Evolutionary conservation across 805 yeast species (phyloP).

Genomic region (Jamesozyma lodderae): DNA sequence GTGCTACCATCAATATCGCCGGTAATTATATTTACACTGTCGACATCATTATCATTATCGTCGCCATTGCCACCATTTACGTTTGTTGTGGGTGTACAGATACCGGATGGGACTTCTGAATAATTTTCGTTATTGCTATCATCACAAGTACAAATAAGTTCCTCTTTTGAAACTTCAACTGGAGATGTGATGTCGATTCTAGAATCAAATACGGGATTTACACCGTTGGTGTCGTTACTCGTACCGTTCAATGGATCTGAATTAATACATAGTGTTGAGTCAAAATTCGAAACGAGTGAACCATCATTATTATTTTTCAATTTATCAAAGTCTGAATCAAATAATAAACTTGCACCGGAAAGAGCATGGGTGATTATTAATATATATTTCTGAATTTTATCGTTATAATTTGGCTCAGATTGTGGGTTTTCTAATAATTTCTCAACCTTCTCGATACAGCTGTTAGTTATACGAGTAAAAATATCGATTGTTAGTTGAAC

Average conservation of each 20-base stretch:
- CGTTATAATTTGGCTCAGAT: conserved; percentile 32
- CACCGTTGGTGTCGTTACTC: no score
- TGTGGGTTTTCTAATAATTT: conserved; percentile 19
- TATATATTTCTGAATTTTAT: conserved; percentile 48
- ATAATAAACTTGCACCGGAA: conserved; percentile 62
- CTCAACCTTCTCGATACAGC: conserved; percentile 37
- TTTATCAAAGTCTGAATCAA: conserved; percentile 60
- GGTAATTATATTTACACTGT: background rate
- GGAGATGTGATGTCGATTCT: background rate
- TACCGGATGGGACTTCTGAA: conserved; percentile 34
- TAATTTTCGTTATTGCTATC: conserved; percentile 33
- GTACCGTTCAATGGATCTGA: no score
- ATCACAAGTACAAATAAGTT: conserved; percentile 15
- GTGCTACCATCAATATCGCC: background rate
- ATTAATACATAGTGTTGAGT: background rate
- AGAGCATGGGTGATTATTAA: conserved; percentile 50
- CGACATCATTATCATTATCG: conserved; percentile 49
- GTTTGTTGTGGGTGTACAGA: conserved; percentile 30
- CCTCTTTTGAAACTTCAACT: background rate
- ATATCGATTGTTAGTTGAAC: conserved; percentile 52
- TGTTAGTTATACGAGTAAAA: conserved; percentile 42
- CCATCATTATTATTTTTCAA: conserved; percentile 30
- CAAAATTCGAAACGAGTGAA: conserved; percentile 16
- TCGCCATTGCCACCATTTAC: conserved; percentile 39
- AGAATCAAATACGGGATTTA: no score